Base-by-base conservation (phyloP, 106 monocot species). In the Phalaenopsis aphrodite region DNA sequence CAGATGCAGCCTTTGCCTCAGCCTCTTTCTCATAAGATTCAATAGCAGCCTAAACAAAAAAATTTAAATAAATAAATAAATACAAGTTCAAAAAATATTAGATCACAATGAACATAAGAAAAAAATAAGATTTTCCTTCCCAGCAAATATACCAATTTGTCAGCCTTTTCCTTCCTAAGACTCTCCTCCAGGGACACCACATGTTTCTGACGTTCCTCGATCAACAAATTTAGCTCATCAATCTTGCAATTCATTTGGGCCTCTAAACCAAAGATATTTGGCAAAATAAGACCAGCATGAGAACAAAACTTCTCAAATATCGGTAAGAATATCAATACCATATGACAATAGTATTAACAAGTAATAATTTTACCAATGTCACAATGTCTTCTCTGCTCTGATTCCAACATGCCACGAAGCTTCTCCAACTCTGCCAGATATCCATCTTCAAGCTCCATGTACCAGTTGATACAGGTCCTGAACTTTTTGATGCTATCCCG, bases 401-500 rank as follows among this genome's bases (percentile, higher is more conserved):
- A 78, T 48, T 89, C 82, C 9, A 88, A 55, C 58, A 78, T 72
- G 19, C 52, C 72, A 9, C 72, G 75, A 47, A 91, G 83, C 77
- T 87, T 86, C 46, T 89, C 89, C 42, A 81, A 78, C 78, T 93
- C 95, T 0, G 56, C 74, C 14, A 83, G 42, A 66, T 90, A 82
- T 17, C 85, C 86, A 79, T 96, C 94, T 78, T 92, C 90, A 2
- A 83, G 79, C 3, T 90, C 90, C 79, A 81, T 80, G 41, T 80
- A 86, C 97, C 94, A 97, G 57, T 75, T 86, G 24, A 92, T 84
- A 75, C 97, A 97, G 17, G 57, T 67, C 78, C 88, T 92, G 9
- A 94, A 83, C 81, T 89, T 97, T 80, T 89, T 92, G 15, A 97
- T 97, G 78, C 88, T 90, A 75, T 97, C 90, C 43, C 85, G 84